phyloP scores from a whole-genome alignment of 1,284 basidiomycete genomes.

The Cryptococcus depauperatus region DNA sequence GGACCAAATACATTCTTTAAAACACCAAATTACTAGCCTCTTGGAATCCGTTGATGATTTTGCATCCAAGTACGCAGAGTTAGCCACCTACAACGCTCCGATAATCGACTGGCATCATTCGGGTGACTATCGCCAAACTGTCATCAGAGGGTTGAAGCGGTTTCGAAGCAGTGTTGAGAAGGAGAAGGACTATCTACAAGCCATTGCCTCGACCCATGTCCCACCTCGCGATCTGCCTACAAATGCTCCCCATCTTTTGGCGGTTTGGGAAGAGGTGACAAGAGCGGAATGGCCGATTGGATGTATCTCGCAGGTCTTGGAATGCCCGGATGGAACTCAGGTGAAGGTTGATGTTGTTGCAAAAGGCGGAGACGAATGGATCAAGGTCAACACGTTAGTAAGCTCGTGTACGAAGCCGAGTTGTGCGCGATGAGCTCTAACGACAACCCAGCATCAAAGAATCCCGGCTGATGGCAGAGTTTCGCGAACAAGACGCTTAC shows the following conservation, averaged over 20 bases:
- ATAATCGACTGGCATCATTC: slow-evolving; percentile 38
- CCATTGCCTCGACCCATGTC: slow-evolving; percentile 10
- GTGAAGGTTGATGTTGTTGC: slow-evolving; percentile 63
- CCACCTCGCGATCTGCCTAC: slow-evolving; percentile 27
- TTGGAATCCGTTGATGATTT: slow-evolving; percentile 8
- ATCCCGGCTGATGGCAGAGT: slow-evolving; percentile 62
- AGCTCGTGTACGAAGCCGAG: too few species aligned
- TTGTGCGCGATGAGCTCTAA: too few species aligned
- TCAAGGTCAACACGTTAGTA: slow-evolving; percentile 75
- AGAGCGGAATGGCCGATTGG: slow-evolving; percentile 25
- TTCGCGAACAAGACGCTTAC: slow-evolving; percentile 74
- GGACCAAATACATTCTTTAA: slow-evolving; percentile 6
- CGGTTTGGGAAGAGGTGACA: slow-evolving; percentile 37
- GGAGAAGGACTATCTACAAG: slow-evolving; percentile 27
- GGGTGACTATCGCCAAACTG: slow-evolving; percentile 23
- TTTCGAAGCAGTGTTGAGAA: slow-evolving; percentile 25
- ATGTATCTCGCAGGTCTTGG: slow-evolving; percentile 27
- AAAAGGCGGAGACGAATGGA: slow-evolving; percentile 64
- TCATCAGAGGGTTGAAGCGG: slow-evolving; percentile 28
- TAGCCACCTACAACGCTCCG: slow-evolving; percentile 25
- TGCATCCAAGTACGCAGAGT: slow-evolving; percentile 9
- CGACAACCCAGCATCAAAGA: slow-evolving; percentile 66
- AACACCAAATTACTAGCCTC: slow-evolving; percentile 8
- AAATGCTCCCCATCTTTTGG: slow-evolving; percentile 31
- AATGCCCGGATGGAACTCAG: slow-evolving; percentile 13